Evolutionary conservation across 192 early-diverging fungal genomes (phyloP).

Genomic region (Backusella tuberculispora): DNA sequence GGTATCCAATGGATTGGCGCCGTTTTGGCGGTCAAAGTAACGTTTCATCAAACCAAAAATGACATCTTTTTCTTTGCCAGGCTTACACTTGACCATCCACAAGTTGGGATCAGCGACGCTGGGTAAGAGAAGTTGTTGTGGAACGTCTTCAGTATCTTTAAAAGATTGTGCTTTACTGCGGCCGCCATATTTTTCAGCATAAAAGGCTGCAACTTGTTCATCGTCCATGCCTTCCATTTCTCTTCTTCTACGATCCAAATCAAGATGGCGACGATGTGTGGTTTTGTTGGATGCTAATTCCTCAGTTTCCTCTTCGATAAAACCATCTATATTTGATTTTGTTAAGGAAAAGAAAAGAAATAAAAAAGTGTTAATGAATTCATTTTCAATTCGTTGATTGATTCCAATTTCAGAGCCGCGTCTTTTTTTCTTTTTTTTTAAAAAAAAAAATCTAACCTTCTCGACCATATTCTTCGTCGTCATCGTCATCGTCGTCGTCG

Average conservation of each 20-base stretch:
- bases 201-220: conserved; percentile 78
- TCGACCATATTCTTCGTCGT: conserved; percentile 62
- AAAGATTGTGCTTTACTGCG: conserved; percentile 51
- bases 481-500: conserved; percentile 72
- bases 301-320: conserved; percentile 74
- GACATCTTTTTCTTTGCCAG: conserved; percentile 88
- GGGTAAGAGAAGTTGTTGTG: conserved; percentile 81
- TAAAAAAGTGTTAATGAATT: conserved; percentile 50
- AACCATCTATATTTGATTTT: conserved; percentile 53
- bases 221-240: conserved; percentile 80
- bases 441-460: conserved; percentile 54
- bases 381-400: conserved; percentile 76
- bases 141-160: conserved; percentile 63
- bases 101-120: conserved; percentile 87
- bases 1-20: conserved; percentile 68
- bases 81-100: conserved; percentile 87
- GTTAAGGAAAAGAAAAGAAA: conserved; percentile 39
- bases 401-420: conserved; percentile 1
- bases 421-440: conserved; percentile 8
- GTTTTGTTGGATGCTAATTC: conserved; percentile 55
- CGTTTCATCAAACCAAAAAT: conserved; percentile 79
- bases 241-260: conserved; percentile 66
- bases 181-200: conserved; percentile 76
- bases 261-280: conserved; percentile 67
- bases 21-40: conserved; percentile 68